Evolutionary conservation across 1,139 yeast genomes (phyloP).

Genomic region (Diutina catenulata): DNA sequence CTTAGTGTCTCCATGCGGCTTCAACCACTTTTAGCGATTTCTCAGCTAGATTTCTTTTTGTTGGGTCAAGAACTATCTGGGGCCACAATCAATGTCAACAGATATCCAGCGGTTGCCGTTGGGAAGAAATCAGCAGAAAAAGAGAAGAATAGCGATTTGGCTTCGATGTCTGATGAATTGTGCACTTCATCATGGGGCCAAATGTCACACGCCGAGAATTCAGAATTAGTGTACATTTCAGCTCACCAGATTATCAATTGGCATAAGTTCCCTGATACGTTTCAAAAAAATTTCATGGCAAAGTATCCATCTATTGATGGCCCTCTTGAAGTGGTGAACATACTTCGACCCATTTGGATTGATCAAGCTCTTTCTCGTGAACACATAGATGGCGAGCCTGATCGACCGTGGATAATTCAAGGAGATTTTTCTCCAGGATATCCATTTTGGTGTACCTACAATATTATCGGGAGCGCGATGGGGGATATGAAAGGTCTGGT

Average conservation of each 20-base stretch:
- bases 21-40: background rate
- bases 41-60: background rate
- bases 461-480: background rate
- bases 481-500: background rate
- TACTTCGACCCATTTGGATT: background rate
- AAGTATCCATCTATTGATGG: too few species aligned
- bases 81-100: background rate
- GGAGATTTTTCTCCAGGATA: background rate
- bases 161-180: slow-evolving; percentile 1
- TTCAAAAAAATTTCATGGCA: too few species aligned
- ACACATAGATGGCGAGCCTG: background rate
- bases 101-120: background rate
- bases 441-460: slow-evolving; percentile 2
- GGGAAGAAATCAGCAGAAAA: background rate
- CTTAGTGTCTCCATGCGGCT: background rate
- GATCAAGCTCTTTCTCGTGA: background rate
- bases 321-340: background rate
- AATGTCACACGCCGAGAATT: background rate
- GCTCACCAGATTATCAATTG: background rate
- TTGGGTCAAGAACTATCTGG: background rate
- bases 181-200: slow-evolving; percentile 2
- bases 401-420: slow-evolving; percentile 1
- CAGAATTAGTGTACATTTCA: background rate
- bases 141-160: background rate
- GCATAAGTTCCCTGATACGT: too few species aligned